Percentiles rank a stretch among this genome's conserved stretches.
These are phyloP conservation scores for Datura wrightii DNA, from an alignment of 257 asterid genomes.

Conservation along the genomic window DNA sequence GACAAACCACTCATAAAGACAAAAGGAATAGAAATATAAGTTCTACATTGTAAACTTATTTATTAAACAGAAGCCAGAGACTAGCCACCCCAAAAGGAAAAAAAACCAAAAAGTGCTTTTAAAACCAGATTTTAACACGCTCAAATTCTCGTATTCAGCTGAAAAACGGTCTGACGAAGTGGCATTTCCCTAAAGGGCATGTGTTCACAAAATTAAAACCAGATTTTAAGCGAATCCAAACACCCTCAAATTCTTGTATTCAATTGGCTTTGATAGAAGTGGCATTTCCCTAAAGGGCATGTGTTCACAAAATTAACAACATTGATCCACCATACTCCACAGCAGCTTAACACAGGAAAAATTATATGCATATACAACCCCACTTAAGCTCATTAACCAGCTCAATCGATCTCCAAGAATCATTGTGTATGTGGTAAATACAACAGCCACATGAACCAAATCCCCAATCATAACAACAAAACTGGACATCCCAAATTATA, in stretches of 20 bases:
- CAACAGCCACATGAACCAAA: conserved; percentile 20
- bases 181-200: neutral
- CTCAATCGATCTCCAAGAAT: neutral
- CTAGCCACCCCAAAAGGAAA: neutral
- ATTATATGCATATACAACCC: neutral
- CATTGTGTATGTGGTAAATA: neutral
- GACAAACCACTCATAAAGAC: conserved; percentile 19
- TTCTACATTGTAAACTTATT: neutral
- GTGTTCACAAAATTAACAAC: neutral
- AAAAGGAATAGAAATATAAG: neutral
- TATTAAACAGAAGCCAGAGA: neutral
- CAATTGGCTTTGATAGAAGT: neutral
- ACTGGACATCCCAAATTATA: neutral
- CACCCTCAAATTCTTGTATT: neutral
- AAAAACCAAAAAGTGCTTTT: neutral
- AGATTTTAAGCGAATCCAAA: no score
- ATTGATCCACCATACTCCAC: neutral
- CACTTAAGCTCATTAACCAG: neutral
- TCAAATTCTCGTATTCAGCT: neutral
- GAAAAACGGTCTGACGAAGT: neutral
- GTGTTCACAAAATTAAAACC: neutral
- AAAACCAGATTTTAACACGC: no score
- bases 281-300: neutral
- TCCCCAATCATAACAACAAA: neutral
- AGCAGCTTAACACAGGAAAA: neutral